Base-by-base conservation (phyloP, 108 stramenopile genomes). In the Mayamaea pseudoterrestris region DNA sequence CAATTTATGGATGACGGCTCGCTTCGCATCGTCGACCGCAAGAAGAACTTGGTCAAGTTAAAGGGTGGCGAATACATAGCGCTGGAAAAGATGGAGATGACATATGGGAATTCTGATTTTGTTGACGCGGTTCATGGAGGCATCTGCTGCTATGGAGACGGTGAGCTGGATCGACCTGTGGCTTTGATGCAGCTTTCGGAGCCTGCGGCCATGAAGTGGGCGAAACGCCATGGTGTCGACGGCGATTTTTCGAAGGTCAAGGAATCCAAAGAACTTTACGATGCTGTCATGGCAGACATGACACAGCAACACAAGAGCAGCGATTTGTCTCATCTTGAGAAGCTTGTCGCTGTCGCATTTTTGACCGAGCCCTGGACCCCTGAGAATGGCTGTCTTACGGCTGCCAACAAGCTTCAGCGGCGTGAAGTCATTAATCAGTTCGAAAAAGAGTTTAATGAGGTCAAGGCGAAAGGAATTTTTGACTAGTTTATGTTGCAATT, bases 1-100 rank as follows among this genome's bases (percentile, higher is more conserved):
- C 85, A 84, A 58, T 84, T 84, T 46, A 72, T 79, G 49, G 46
- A 39, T 0, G 84, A 92, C 56, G 90, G 90, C 24, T 80, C 76
- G 50, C 31, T 92, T 32, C 63, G 74, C 39, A 88, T 92, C 62
- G 83, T 88, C 29, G 85, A 88, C 45, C 80, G 85, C n/a, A 80
- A 80, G 61, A 91, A 96, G 74, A 91, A 96, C 52, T 73, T 94
- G 41, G 91, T 94, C 66, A 95, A 93, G 65, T 68, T 93, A 45
- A 85, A 79, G 53, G 76, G 86, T 49, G 94, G 94, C 17, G 94
- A 95, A 60, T 95, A 95, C 60, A 73, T 95, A 35, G 80, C 80
- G 5, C 54, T 90, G 31, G 89, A 85, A 36, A 80, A 74, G 52
- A 86, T 90, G 81, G 89, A 90, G 40, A 76, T 78, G 69, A 64